A percentile compares a stretch with the other conserved stretches of the same genome.
These are phyloP conservation scores for Xerocomus spinulosus DNA, from an alignment of 768 basidiomycete species.

Conservation along the genomic window DNA sequence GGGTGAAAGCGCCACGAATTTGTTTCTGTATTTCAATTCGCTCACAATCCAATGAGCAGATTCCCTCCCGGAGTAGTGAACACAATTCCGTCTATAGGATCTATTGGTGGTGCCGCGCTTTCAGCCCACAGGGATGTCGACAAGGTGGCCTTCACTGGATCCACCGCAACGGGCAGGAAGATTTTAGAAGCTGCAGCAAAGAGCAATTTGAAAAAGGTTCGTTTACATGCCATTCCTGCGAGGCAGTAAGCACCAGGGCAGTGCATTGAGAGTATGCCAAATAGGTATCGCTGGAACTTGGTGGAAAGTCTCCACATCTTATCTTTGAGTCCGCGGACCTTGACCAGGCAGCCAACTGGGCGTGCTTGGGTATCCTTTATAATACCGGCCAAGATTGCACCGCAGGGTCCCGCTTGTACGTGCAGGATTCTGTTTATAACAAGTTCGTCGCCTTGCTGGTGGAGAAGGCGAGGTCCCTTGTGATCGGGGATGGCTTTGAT, in stretches of 20 bases:
- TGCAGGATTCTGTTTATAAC: conserved; percentile 85
- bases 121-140: conserved; percentile 81
- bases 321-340: conserved; percentile 90
- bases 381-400: conserved; percentile 94
- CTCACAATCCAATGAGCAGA: conserved; percentile 35
- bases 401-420: conserved; percentile 86
- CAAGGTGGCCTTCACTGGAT: conserved; percentile 95
- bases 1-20: conserved; percentile 46
- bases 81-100: conserved; percentile 77
- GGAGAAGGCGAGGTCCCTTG: conserved; percentile 59
- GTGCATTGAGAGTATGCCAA: conserved; percentile 9
- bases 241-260: conserved; percentile 15
- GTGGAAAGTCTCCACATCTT: conserved; percentile 88
- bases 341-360: conserved; percentile 82
- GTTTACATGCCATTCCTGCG: conserved; percentile 26
- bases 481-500: conserved; percentile 80
- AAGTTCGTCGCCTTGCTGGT: conserved; percentile 69
- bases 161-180: conserved; percentile 82
- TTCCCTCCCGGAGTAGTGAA: conserved; percentile 93
- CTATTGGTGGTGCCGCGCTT: conserved; percentile 81
- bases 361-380: conserved; percentile 79
- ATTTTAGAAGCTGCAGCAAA: conserved; percentile 90
- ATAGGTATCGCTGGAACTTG: conserved; percentile 86
- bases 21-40: conserved; percentile 10
- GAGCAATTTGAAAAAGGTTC: conserved; percentile 89